Evolutionary conservation across 129 eudicot genomes (phyloP).

Genomic region (Helianthus annuus): DNA sequence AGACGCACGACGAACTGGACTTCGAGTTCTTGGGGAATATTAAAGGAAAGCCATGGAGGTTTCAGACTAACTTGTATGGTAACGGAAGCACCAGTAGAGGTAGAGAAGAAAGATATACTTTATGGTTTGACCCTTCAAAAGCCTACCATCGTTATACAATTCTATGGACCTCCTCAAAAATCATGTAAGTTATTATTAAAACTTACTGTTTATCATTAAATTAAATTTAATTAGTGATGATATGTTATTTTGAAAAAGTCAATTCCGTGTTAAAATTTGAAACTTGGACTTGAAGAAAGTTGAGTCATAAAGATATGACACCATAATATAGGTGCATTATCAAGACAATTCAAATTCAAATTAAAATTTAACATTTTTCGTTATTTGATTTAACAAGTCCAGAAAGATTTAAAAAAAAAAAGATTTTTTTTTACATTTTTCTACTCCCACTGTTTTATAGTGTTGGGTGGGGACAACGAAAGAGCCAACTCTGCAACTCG

Average conservation of each 20-base stretch:
- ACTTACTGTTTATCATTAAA: not conserved
- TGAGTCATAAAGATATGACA: conserved; percentile 27
- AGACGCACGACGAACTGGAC: conserved; percentile 83
- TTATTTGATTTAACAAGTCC: not conserved
- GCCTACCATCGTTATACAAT: conserved; percentile 84
- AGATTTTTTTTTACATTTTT: not conserved
- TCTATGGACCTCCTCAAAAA: conserved; percentile 68
- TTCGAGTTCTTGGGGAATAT: conserved; percentile 88
- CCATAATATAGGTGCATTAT: conserved; percentile 28
- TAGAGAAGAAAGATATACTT: conserved; percentile 85
- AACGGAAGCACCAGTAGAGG: conserved; percentile 95
- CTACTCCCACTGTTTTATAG: not conserved
- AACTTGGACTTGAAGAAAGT: conserved; percentile 37
- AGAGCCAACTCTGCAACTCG: too few species aligned
- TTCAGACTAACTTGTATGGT: conserved; percentile 91
- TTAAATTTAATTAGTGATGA: not conserved
- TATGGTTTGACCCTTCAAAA: conserved; percentile 88
- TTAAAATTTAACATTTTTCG: conserved; percentile 9
- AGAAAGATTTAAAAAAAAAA: not conserved
- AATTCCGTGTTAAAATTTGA: conserved; percentile 36
- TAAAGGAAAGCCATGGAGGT: conserved; percentile 82
- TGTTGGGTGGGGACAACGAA: too few species aligned
- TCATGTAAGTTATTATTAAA: conserved; percentile 45
- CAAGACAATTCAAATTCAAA: conserved; percentile 28
- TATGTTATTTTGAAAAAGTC: conserved; percentile 32